These are phyloP conservation scores for Suillus fuscotomentosus DNA, from an alignment of 768 basidiomycete genomes.

Conservation along the genomic window DNA sequence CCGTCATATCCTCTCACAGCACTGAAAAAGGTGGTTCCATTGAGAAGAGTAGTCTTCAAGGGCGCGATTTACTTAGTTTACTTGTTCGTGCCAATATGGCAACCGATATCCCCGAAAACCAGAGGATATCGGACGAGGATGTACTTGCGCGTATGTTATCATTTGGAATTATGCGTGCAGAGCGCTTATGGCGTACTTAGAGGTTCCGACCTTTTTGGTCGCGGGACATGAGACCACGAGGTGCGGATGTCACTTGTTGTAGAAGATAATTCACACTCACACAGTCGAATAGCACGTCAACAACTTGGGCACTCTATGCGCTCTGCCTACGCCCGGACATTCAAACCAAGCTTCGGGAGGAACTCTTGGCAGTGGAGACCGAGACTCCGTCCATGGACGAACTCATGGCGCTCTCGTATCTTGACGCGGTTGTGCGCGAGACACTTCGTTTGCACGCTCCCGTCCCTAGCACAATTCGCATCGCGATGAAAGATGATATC, in stretches of 20 bases:
- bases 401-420: conserved; percentile 61
- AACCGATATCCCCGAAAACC: conserved; percentile 51
- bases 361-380: conserved; percentile 48
- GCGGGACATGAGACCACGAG: conserved; percentile 63
- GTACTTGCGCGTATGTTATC: conserved; percentile 50
- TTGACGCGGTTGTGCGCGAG: conserved; percentile 67
- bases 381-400: conserved; percentile 70
- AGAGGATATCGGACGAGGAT: conserved; percentile 60
- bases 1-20: conserved; percentile 20
- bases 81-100: conserved; percentile 66
- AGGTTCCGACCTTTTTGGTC: conserved; percentile 60
- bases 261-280: not conserved
- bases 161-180: too few relatives aligned
- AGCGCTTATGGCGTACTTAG: conserved; percentile 27
- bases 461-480: conserved; percentile 40
- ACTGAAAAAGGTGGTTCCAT: conserved; percentile 27
- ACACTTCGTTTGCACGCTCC: conserved; percentile 56
- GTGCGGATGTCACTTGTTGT: conserved; percentile 20
- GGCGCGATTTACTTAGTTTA: conserved; percentile 58
- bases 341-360: conserved; percentile 57
- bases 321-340: conserved; percentile 46
- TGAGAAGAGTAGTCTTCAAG: conserved; percentile 31
- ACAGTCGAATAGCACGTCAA: conserved; percentile 30
- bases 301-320: conserved; percentile 60
- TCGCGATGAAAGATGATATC: conserved; percentile 51